Evolutionary conservation across 2,329 filamentous ascomycete species (phyloP).

Genomic region (Lachnellula occidentalis): DNA sequence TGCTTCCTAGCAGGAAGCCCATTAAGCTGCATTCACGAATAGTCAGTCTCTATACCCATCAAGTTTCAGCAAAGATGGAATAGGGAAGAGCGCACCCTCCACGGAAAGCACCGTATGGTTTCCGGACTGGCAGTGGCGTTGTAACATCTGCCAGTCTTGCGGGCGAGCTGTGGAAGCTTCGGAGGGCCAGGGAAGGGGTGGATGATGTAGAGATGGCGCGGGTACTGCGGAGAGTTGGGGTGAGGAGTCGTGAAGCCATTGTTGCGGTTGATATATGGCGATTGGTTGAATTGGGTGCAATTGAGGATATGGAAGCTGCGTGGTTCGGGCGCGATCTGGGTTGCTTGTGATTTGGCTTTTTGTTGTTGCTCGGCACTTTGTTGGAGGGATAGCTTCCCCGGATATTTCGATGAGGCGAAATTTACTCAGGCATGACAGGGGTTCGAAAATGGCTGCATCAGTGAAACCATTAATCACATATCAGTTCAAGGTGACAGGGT

Average conservation of each 20-base stretch:
- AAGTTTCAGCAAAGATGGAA: not conserved
- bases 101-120: conserved; percentile 65
- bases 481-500: too few species aligned
- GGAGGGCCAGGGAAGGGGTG: conserved; percentile 20
- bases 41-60: conserved; percentile 1
- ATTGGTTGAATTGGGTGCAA: not conserved
- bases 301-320: too few species aligned
- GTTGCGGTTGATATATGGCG: not conserved
- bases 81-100: conserved; percentile 55
- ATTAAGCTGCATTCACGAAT: conserved; percentile 58
- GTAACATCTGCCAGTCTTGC: conserved; percentile 33
- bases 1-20: conserved; percentile 83
- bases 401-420: not conserved
- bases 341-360: not conserved
- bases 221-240: conserved; percentile 29
- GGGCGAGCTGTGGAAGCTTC: conserved; percentile 34
- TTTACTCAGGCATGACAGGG: not conserved
- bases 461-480: too few species aligned
- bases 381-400: not conserved
- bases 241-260: conserved; percentile 41
- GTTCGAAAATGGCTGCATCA: not conserved
- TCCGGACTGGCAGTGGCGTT: conserved; percentile 48
- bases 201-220: conserved; percentile 17
- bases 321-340: not conserved
- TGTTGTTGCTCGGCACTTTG: not conserved